Percentiles rank a stretch among this genome's conserved stretches.
These are phyloP conservation scores for Nymphaea thermarum DNA, from an alignment of 164 flowering plant genomes.

Conservation along the genomic window DNA sequence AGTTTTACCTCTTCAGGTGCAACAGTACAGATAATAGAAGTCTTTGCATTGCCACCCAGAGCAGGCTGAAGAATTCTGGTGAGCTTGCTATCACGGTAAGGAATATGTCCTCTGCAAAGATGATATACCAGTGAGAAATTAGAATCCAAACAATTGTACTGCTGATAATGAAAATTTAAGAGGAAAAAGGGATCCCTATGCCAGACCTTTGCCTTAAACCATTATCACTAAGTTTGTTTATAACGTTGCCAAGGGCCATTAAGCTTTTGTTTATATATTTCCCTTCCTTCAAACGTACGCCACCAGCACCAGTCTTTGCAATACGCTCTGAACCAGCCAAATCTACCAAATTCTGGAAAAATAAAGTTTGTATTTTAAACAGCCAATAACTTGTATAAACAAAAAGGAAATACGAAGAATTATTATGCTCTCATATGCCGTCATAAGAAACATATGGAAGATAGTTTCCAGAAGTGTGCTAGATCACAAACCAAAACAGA, in stretches of 20 bases:
- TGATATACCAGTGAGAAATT: background rate
- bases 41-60: conserved; percentile 97
- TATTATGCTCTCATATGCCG: background rate
- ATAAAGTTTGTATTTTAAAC: background rate
- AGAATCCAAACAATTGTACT: no score
- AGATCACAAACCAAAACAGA: conserved; percentile 75
- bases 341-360: conserved; percentile 79
- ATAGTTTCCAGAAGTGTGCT: background rate
- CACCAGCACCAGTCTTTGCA: conserved; percentile 96
- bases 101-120: conserved; percentile 78
- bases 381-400: background rate
- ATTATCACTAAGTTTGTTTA: conserved; percentile 75
- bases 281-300: conserved; percentile 94
- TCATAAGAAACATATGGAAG: background rate
- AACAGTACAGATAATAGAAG: conserved; percentile 87
- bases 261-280: conserved; percentile 94
- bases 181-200: no score
- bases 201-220: conserved; percentile 75
- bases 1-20: conserved; percentile 90
- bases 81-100: conserved; percentile 93
- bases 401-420: background rate
- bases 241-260: conserved; percentile 92
- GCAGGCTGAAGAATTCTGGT: conserved; percentile 98
- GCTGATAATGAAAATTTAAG: no score
- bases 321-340: conserved; percentile 96